Evolutionary conservation across 768 basidiomycete genomes (phyloP).

Genomic region (Russula vinacea): DNA sequence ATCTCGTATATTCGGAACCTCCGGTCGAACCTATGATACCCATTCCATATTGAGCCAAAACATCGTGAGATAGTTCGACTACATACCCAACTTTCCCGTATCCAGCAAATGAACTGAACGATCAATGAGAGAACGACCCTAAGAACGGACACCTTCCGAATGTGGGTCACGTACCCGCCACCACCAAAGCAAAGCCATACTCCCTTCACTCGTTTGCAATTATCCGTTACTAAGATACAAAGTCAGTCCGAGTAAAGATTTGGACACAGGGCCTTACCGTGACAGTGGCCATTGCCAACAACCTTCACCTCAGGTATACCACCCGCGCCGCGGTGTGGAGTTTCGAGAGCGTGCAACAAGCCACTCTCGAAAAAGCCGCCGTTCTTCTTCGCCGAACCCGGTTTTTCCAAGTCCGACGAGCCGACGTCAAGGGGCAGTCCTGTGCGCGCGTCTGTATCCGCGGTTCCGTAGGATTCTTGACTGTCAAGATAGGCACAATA

Average conservation of each 20-base stretch:
- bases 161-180: conserved; percentile 56
- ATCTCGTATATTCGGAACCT: conserved; percentile 88
- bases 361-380: conserved; percentile 85
- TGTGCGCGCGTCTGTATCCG: conserved; percentile 62
- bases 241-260: conserved; percentile 27
- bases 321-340: conserved; percentile 51
- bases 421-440: conserved; percentile 71
- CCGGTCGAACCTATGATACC: conserved; percentile 70
- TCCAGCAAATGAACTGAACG: conserved; percentile 68
- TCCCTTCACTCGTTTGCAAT: conserved; percentile 79
- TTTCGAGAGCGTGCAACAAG: conserved; percentile 68
- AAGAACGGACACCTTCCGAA: background rate
- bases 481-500: conserved; percentile 41
- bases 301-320: conserved; percentile 75
- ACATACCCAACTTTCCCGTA: conserved; percentile 73
- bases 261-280: conserved; percentile 47
- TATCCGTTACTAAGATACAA: conserved; percentile 65
- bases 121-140: conserved; percentile 16
- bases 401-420: conserved; percentile 51
- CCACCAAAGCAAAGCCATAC: conserved; percentile 93
- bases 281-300: conserved; percentile 87
- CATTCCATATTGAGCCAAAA: conserved; percentile 4
- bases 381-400: conserved; percentile 64
- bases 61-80: background rate
- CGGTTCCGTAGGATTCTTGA: conserved; percentile 66